Conservation (phyloP, 139 green algal genomes). For the Chlorella sp. region DNA sequence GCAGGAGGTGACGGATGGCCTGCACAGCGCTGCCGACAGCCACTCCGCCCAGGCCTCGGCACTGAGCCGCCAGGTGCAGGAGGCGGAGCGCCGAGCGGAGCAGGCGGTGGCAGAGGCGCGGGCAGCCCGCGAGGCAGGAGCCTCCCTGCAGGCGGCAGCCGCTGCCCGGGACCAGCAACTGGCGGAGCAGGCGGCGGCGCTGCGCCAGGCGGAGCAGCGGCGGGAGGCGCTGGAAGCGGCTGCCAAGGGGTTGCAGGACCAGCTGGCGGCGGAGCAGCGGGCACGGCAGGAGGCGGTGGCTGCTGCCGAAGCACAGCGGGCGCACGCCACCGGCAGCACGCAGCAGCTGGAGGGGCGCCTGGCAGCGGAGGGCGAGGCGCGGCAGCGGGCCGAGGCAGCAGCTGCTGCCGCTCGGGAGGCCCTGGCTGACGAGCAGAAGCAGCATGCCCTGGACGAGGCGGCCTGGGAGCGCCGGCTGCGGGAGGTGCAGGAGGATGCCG, state of each 20-base stretch:
- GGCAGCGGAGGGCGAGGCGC: not conserved
- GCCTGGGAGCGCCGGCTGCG: slow-evolving; percentile 18
- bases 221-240: not conserved
- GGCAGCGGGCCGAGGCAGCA: slow-evolving; percentile 8
- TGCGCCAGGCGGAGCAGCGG: not conserved
- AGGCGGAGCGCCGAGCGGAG: not conserved
- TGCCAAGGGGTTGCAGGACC: not conserved
- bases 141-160: not conserved
- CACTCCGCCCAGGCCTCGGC: not conserved
- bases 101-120: not conserved
- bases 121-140: not conserved
- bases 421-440: slow-evolving; percentile 5
- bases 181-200: not conserved
- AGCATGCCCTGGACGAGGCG: not conserved
- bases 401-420: not conserved
- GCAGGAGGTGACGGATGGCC: slow-evolving; percentile 16
- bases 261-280: not conserved
- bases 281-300: not conserved
- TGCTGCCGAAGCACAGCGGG: not conserved
- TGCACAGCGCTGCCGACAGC: not conserved
- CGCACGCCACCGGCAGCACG: not conserved
- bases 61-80: not conserved
- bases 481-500: slow-evolving; percentile 4
- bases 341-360: not conserved
- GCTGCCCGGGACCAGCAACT: not conserved